Evolutionary conservation across 305 asterid genomes (phyloP), one percentile per base, ranked within the genome.

Genomic region (Fraxinus sp.): DNA sequence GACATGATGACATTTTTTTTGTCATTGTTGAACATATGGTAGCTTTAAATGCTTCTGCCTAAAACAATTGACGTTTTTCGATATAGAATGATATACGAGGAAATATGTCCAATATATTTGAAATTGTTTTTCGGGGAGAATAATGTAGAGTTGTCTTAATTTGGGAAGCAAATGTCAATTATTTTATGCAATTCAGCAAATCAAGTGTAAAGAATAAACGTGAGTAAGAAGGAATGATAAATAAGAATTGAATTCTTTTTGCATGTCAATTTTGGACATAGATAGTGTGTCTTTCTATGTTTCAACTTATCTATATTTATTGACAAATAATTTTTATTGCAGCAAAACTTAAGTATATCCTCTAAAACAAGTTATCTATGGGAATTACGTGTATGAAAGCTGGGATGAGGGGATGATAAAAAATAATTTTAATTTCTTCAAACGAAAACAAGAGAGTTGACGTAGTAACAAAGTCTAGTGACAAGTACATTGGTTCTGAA

Each of bases 391-490:
- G 39, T 35, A 35, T 77, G 5, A 91, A 86, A 81, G 93, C 79
- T 95, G 98, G 97, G 99, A 94, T 87, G 92, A 89, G 88, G 39
- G 5, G 39, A 89, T 88, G 90, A 91, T 95, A 83, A 92, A 88
- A 83, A 72, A 88, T 84, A 84, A 93, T 57, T 77, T 93, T 89
- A 91, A 86, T 78, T 94, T 87, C 88, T 93, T 94, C 92, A 89
- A 81, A 87, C 36, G 94, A 90, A 82, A 95, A 94, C 91, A 95
- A 94, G 98, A 90, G 99, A 88, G 92, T 90, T 74, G 99, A 94
- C 78, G 3, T 95, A 35, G 86, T 90, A 79, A 90, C 97, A 95
- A 94, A 35, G 89, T 89, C 94, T 72, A 77, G 90, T 64, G 85
- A 93, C 89, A 90, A 90, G 76, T 87, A 2, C n/a, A 3, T 11